Conservation (phyloP, 2,329 filamentous ascomycete species). For the Colletotrichum musicola region DNA sequence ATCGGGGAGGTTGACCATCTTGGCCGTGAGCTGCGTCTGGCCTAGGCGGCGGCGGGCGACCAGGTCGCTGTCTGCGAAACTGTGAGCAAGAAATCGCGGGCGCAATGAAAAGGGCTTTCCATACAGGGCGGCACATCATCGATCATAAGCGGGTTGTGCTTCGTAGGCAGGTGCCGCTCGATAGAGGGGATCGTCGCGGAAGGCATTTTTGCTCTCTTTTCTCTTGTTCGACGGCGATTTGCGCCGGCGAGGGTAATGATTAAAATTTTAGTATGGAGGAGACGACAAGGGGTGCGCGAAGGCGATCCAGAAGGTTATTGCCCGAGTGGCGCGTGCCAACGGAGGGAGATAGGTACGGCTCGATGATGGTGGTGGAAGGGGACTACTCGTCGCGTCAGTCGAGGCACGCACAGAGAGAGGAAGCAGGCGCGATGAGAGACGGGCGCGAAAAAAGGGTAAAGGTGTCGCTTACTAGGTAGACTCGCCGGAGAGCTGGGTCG, state of each 20-base stretch:
- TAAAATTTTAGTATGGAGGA: slow-evolving; percentile 19
- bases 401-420: slow-evolving; percentile 1
- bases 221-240: neutral
- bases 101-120: slow-evolving; percentile 38
- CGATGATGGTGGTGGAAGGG: slow-evolving; percentile 1
- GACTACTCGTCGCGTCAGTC: slow-evolving; percentile 34
- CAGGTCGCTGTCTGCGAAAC: slow-evolving; percentile 75
- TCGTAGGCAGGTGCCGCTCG: slow-evolving; percentile 66
- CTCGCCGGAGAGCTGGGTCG: slow-evolving; percentile 12
- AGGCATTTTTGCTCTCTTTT: slow-evolving; percentile 22
- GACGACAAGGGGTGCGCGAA: slow-evolving; percentile 17
- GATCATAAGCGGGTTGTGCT: slow-evolving; percentile 75
- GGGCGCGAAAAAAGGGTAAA: slow-evolving; percentile 13
- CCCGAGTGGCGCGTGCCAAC: slow-evolving; percentile 13
- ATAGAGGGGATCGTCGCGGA: slow-evolving; percentile 53
- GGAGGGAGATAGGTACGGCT: neutral
- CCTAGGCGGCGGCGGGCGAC: slow-evolving; percentile 88
- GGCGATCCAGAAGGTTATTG: slow-evolving; percentile 3
- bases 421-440: neutral
- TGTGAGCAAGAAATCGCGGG: slow-evolving; percentile 35
- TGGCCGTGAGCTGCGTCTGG: slow-evolving; percentile 90
- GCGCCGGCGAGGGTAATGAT: slow-evolving; percentile 24
- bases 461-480: slow-evolving; percentile 31
- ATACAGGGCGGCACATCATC: slow-evolving; percentile 75
- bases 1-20: slow-evolving; percentile 81